Evolutionary conservation across 208 protist species (phyloP), one percentile per base, ranked within the genome.

Genomic region (Trypanosoma congolense): DNA sequence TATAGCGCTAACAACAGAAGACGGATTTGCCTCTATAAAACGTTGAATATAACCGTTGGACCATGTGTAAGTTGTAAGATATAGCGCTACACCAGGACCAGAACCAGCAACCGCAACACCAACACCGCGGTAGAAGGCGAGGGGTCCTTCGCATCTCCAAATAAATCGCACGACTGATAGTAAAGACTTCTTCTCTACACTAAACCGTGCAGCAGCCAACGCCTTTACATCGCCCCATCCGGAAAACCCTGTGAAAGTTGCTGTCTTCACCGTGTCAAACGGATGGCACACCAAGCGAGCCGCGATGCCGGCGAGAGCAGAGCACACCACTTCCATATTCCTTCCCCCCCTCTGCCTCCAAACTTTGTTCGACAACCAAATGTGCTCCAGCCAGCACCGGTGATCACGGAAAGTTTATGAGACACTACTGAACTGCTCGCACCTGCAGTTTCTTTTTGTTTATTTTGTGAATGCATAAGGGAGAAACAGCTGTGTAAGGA

Each of bases 211-310:
- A n/a, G n/a, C n/a, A n/a, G n/a, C n/a, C n/a, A n/a, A n/a, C n/a
- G n/a, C n/a, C n/a, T n/a, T n/a, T n/a, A n/a, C n/a, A n/a, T n/a
- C 10, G 53, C 50, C 31, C 31, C 77, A 67, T 0, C 75, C 70
- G 21, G 69, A 77, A 21, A 85, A 80, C 25, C 80, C 81, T 3
- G 85, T 90, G 61, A 90, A 90, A 26, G 66, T 59, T 8, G 90
- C 76, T 0, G 88, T 87, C 58, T 95, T 95, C 33, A 78, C 70
- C 0, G 88, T 95, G 60, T 95, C 84, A 28, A 95, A 61, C 1
- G 88, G 88, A 51, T 95, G 88, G 53, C 78, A 88, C 1, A 80
- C 28, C 2, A 86, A 2, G 10, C 84, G 77, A 10, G 80, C 79
- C 5, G 53, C 28, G 10, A 87, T 70, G 6, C 88, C 88, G 0